Evolutionary conservation across 75 land plant species (phyloP).

Genomic region (Pseudotsuga menziesii): DNA sequence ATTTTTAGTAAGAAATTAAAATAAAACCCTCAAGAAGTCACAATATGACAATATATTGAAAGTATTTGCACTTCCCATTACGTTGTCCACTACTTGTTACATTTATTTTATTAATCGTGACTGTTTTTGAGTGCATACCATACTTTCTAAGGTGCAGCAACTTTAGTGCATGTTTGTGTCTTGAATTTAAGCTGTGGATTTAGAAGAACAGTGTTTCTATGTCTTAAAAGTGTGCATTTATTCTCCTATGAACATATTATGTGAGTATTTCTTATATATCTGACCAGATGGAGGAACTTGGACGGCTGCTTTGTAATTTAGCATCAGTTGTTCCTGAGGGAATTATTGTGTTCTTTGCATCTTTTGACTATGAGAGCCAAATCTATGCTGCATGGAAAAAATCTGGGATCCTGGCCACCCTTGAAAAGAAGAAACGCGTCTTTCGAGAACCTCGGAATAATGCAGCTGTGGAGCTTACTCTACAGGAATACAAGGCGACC

Average conservation of each 20-base stretch:
- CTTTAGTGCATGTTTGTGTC: neutral
- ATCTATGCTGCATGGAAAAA: slow-evolving; percentile 70
- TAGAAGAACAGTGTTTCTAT: neutral
- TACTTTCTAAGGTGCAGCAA: neutral
- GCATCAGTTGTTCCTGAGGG: slow-evolving; percentile 89
- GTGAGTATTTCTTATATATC: neutral
- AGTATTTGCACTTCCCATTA: neutral
- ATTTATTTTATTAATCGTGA: neutral
- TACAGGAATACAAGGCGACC: slow-evolving; percentile 71
- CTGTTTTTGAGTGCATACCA: neutral
- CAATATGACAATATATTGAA: neutral
- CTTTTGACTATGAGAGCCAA: slow-evolving; percentile 85
- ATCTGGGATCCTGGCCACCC: slow-evolving; percentile 64
- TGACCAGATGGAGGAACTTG: slow-evolving; percentile 91
- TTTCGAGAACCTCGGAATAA: slow-evolving; percentile 85
- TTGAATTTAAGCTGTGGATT: neutral
- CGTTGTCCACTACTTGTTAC: neutral
- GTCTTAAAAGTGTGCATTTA: neutral
- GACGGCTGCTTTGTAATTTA: slow-evolving; percentile 79
- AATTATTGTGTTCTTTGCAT: slow-evolving; percentile 89
- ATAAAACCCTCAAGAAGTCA: no score
- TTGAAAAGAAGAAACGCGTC: slow-evolving; percentile 66
- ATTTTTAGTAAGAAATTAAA: no score
- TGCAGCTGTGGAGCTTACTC: slow-evolving; percentile 56
- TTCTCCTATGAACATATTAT: neutral